Percentiles rank a stretch among this genome's conserved stretches.
Evolutionary conservation across 495 filamentous ascomycete species (phyloP).

Genomic region (Zalerion maritima): DNA sequence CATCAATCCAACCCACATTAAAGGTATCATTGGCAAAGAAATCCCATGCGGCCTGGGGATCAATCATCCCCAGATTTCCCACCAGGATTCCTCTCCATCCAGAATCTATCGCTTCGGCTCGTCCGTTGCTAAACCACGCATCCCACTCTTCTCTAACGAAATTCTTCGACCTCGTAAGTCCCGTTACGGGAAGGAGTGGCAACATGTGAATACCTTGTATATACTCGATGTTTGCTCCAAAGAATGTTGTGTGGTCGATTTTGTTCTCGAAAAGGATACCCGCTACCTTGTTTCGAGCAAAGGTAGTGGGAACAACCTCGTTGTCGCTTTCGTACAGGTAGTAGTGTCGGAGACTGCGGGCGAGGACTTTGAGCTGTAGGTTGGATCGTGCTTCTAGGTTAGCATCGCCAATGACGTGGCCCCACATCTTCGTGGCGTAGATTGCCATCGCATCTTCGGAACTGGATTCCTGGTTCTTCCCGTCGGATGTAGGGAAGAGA

Average conservation of each 20-base stretch:
- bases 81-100: slow-evolving; percentile 83
- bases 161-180: slow-evolving; percentile 46
- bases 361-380: slow-evolving; percentile 64
- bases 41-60: slow-evolving; percentile 52
- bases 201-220: slow-evolving; percentile 97
- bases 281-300: slow-evolving; percentile 71
- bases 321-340: slow-evolving; percentile 64
- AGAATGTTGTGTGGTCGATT: slow-evolving; percentile 88
- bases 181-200: slow-evolving; percentile 58
- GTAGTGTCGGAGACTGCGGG: slow-evolving; percentile 58
- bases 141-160: slow-evolving; percentile 85
- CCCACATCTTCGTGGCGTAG: slow-evolving; percentile 94
- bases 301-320: slow-evolving; percentile 58
- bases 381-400: slow-evolving; percentile 78
- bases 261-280: slow-evolving; percentile 98
- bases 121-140: slow-evolving; percentile 49
- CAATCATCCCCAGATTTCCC: slow-evolving; percentile 64
- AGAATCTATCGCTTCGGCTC: slow-evolving; percentile 44
- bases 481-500: slow-evolving; percentile 78
- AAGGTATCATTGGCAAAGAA: slow-evolving; percentile 62
- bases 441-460: slow-evolving; percentile 83
- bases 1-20: slow-evolving; percentile 61
- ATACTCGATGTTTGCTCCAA: slow-evolving; percentile 65
- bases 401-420: slow-evolving; percentile 51
- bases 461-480: slow-evolving; percentile 84